Percentiles rank a stretch among this genome's conserved stretches.
phyloP scores from a whole-genome alignment of 805 yeast genomes.

The Candida jianshihensis region DNA sequence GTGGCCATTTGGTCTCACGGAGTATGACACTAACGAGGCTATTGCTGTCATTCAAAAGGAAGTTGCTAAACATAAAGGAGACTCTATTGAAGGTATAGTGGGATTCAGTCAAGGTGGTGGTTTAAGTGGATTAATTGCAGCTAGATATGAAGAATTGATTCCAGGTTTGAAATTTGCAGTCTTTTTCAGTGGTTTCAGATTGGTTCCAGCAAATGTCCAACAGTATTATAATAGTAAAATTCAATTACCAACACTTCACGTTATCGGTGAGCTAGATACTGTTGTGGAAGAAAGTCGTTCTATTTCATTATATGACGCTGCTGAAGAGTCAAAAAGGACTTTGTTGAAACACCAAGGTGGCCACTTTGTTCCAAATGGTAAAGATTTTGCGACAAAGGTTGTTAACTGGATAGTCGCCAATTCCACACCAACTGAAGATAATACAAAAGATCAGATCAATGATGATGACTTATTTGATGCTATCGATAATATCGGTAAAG shows the following conservation, averaged over 20 bases:
- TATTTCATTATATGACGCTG: constrained; percentile 45
- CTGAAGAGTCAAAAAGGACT: constrained; percentile 35
- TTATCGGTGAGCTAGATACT: constrained; percentile 83
- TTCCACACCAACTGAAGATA: constrained; percentile 1
- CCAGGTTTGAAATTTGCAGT: constrained; percentile 18
- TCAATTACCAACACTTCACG: constrained; percentile 48
- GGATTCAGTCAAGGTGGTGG: constrained; percentile 97
- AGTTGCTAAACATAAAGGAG: constrained; percentile 38
- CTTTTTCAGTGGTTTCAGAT: constrained; percentile 59
- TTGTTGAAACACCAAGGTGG: constrained; percentile 86
- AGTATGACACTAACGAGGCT: constrained; percentile 26
- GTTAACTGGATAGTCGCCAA: constrained; percentile 25
- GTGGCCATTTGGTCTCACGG: constrained; percentile 48
- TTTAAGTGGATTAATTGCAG: constrained; percentile 54
- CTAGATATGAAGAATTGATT: constrained; percentile 44
- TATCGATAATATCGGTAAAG: constrained; percentile 35
- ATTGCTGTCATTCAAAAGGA: constrained; percentile 36
- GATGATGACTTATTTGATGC: constrained; percentile 30
- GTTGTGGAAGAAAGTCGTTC: constrained; percentile 73
- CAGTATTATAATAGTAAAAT: constrained; percentile 14
- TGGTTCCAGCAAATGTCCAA: constrained; percentile 23
- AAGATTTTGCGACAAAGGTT: constrained; percentile 30
- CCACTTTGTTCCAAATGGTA: constrained; percentile 90
- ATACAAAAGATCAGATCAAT: constrained; percentile 8
- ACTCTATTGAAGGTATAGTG: constrained; percentile 76